A percentile compares a stretch with the other conserved stretches of the same genome.
phyloP scores from a whole-genome alignment of 23 red algal genomes.

The Porphyridium purpureum region DNA sequence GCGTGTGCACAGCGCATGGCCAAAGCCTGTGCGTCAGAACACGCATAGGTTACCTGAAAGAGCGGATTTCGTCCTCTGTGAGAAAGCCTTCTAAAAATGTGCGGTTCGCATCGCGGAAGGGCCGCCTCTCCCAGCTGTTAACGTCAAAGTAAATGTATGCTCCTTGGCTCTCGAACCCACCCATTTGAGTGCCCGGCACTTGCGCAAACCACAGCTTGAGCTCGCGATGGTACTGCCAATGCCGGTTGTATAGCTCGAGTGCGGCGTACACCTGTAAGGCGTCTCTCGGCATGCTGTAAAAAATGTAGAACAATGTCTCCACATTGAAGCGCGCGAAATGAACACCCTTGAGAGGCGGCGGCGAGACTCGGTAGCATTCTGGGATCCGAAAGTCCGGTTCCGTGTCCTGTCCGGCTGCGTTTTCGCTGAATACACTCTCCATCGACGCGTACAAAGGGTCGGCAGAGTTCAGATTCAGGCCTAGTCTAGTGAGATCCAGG shows the following conservation, averaged over 20 bases:
- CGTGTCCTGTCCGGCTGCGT: slow-evolving; percentile 4
- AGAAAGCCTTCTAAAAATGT: slow-evolving; percentile 82
- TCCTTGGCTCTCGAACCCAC: slow-evolving; percentile 25
- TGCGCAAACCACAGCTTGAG: slow-evolving; percentile 86
- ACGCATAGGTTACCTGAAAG: no score
- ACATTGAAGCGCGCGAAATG: slow-evolving; percentile 88
- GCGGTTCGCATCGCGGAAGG: slow-evolving; percentile 68
- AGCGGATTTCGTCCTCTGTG: slow-evolving; percentile 67
- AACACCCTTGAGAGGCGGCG: slow-evolving; percentile 40
- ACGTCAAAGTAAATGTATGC: slow-evolving; percentile 95
- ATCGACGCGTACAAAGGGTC: slow-evolving; percentile 53
- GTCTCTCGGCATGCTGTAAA: slow-evolving; percentile 91
- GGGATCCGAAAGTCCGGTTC: slow-evolving; percentile 76
- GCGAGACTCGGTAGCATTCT: slow-evolving; percentile 65
- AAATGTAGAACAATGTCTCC: slow-evolving; percentile 84
- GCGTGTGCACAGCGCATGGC: no score
- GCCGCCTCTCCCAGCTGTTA: slow-evolving; percentile 58
- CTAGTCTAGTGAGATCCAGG: slow-evolving; percentile 70
- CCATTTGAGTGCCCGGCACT: slow-evolving; percentile 9
- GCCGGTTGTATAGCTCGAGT: slow-evolving; percentile 73
- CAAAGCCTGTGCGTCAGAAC: no score
- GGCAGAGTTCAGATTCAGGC: slow-evolving; percentile 70
- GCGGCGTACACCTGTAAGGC: slow-evolving; percentile 76
- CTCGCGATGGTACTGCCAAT: slow-evolving; percentile 91
- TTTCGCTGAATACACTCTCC: neutral